Evolutionary conservation across 495 filamentous ascomycete species (phyloP), one percentile per base, ranked within the genome.

Genomic region (Aspergillus coremiiformis): DNA sequence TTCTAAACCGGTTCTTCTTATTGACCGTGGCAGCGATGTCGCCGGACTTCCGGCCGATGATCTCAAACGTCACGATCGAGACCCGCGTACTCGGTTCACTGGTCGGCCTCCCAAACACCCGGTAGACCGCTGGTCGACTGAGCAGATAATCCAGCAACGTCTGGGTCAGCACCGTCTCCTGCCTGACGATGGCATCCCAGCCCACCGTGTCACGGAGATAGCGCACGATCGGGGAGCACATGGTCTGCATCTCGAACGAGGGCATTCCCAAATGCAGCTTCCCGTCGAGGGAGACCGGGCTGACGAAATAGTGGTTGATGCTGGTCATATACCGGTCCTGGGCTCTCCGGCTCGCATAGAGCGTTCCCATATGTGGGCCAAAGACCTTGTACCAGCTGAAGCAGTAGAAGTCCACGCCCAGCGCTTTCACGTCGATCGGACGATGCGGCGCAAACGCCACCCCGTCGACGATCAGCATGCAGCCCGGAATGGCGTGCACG

Each of bases 381-480:
- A 78, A 86, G 27, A 83, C 78, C 66, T 86, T 85, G 59, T 86
- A 86, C 65, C 84, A 88, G 7, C 71, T 78, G 55, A 86, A 81
- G n/a, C 73, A 65, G 59, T 88, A 88, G 56, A 85, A 77, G 59
- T 87, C 83, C 0, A 84, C 83, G 0, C 75, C 83, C 9, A 86
- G 63, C 3, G 52, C 77, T 47, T 59, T 68, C 12, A 87, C 80
- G 59, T 88, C 81, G 45, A 86, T 66, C 7, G 59, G 61, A 17
- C 84, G 65, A 58, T 88, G 84, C 14, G 84, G 82, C 21, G 83
- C 83, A 52, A 73, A 84, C 21, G 80, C 79, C 1, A 86, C 84
- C 4, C 73, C 84, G 64, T 87, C 74, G 0, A 78, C 74, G 51
- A 39, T 12, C 11, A 44, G 41, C 3, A 70, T 44, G n/a, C 74